phyloP scores from a whole-genome alignment of 768 basidiomycete genomes.

The Rickenella mellea region DNA sequence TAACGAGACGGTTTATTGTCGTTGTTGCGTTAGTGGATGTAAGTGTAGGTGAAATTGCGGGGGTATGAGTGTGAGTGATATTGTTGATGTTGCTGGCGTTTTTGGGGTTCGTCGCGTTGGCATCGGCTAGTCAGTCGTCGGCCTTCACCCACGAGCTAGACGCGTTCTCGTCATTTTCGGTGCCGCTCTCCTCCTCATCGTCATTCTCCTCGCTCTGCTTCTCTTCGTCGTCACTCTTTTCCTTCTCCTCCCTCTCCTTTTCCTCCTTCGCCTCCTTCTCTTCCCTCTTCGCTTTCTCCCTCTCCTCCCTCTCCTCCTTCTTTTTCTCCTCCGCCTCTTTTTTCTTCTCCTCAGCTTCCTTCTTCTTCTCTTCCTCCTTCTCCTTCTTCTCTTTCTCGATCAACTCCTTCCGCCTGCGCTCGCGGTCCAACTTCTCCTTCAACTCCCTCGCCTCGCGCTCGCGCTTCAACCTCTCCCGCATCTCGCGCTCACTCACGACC shows the following conservation, averaged over 20 bases:
- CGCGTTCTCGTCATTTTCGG: constrained; percentile 10
- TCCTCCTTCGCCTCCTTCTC: constrained; percentile 14
- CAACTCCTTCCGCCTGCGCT: constrained; percentile 4
- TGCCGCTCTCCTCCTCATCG: constrained; percentile 13
- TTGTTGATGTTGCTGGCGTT: background rate
- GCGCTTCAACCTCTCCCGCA: constrained; percentile 61
- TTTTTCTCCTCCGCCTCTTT: constrained; percentile 11
- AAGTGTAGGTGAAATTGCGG: background rate
- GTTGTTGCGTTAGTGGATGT: background rate
- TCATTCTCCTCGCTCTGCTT: constrained; percentile 21
- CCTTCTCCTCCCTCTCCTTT: constrained; percentile 23
- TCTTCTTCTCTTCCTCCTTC: constrained; percentile 10
- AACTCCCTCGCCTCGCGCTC: constrained; percentile 67
- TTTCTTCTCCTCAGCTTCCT: constrained; percentile 15
- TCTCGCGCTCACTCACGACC: constrained; percentile 68
- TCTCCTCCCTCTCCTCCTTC: constrained; percentile 10
- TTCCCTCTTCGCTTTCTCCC: constrained; percentile 10
- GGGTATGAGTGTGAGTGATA: background rate
- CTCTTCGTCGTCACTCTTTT: constrained; percentile 35
- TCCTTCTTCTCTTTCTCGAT: constrained; percentile 10
- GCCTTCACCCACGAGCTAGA: background rate
- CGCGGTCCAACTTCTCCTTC: constrained; percentile 40
- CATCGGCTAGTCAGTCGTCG: constrained; percentile 1
- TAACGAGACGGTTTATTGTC: background rate
- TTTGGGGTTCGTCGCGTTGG: background rate